phyloP scores from a whole-genome alignment of 164 flowering plant genomes.

The Nelumbo lutea region DNA sequence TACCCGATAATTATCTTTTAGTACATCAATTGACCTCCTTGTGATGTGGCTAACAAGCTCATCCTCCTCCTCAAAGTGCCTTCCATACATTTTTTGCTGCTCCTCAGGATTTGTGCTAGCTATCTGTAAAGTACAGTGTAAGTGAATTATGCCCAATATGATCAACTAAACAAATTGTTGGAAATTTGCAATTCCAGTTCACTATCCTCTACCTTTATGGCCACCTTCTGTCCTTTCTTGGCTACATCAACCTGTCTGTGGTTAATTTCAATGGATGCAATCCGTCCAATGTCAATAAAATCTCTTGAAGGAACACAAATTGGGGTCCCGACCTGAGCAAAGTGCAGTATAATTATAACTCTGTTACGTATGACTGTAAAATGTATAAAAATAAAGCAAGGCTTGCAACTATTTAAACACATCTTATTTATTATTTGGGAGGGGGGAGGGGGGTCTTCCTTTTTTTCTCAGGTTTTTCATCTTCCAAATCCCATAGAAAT shows the following conservation, averaged over 20 bases:
- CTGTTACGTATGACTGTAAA: neutral
- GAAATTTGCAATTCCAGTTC: neutral
- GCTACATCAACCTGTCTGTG: conserved; percentile 81
- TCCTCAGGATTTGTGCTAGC: conserved; percentile 66
- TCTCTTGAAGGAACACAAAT: conserved; percentile 78
- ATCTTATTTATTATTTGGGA: too few species aligned
- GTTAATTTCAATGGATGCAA: conserved; percentile 83
- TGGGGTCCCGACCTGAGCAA: conserved; percentile 79
- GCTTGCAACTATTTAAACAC: too few species aligned
- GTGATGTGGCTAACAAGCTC: conserved; percentile 90
- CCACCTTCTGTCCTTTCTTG: conserved; percentile 87
- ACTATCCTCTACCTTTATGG: conserved; percentile 71
- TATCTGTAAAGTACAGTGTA: conserved; percentile 38
- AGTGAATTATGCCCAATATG: neutral
- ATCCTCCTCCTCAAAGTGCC: conserved; percentile 89
- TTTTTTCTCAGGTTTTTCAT: too few species aligned
- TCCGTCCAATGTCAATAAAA: conserved; percentile 75
- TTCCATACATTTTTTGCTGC: conserved; percentile 85
- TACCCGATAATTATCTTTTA: conserved; percentile 77
- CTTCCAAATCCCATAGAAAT: too few species aligned
- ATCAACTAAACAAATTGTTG: neutral
- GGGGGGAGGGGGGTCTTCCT: too few species aligned
- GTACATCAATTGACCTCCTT: conserved; percentile 74
- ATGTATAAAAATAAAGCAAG: too few species aligned
- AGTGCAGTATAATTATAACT: neutral